Evolutionary conservation across 139 green algal genomes (phyloP), one percentile per base, ranked within the genome.

Genomic region (Nannochloris sp.): DNA sequence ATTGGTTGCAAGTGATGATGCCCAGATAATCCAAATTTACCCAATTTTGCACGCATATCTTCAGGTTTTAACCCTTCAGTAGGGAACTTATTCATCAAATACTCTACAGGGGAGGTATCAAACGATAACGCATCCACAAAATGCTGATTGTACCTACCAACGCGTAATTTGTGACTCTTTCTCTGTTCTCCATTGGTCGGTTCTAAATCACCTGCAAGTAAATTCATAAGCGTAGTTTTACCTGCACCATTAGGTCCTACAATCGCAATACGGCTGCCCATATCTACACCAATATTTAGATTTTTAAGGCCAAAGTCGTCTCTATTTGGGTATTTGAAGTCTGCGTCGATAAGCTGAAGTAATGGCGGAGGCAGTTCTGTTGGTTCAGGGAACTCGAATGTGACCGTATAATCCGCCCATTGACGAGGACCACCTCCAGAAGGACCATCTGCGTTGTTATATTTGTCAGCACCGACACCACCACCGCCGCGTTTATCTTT

Each of bases 231-330:
- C 25, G 95, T 99, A 29, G 91, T 93, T 76, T 91, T 83, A 54
- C 75, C 78, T 12, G 86, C 92, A 23, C 93, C 93, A 70, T 99
- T 99, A 38, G 93, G 93, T 8, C 92, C 93, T n/a, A 97, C 92
- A 54, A 99, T 97, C 15, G 84, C 89, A 8, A 99, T 74, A 2
- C 89, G 73, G 8, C 79, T 91, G 30, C 95, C 95, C 95, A 99
- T 99, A 83, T 98, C 95, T 44, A 99, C 86, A 37, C 95, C 95
- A 19, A 99, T 80, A 82, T 98, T 97, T 32, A 99, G 76, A 68
- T 91, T 83, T 55, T 88, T 74, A 35, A 99, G 79, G 1, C 83
- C 83, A 77, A 96, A 96, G 75, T 96, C 90, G 6, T 93, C 86
- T 23, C 85, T 74, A n/a, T 81, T 82, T 3, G 95, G 95, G 80